Evolutionary conservation across 2,329 filamentous ascomycete genomes (phyloP), one percentile per base, ranked within the genome.

Genomic region (Fusarium verticillioides): DNA sequence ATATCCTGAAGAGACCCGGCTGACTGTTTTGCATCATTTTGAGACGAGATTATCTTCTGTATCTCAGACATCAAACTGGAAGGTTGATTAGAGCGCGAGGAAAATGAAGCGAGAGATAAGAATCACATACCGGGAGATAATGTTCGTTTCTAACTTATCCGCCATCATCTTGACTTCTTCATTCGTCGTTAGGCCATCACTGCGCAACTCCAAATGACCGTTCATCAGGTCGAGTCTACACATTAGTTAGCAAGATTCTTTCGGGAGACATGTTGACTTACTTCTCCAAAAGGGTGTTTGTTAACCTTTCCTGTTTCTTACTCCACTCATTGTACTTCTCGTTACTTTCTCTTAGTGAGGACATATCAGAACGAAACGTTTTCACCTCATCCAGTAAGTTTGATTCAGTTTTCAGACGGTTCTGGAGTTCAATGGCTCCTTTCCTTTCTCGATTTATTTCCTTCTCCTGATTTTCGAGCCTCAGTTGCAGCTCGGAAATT

Each of bases 401-500:
- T 13, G 46, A 42, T 50, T 78, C 70, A 12, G 65, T 42, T 32
- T 75, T 61, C 11, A 76, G 40, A 19, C 69, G 73, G 9, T 37
- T 49, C 18, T 56, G 63, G 9, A 79, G 36, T 18, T 69, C 44
- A 36, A 13, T 10, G 21, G 39, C 26, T 21, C 63, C 36, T 57
- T 69, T 9, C 57, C 56, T 44, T 49, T 71, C 61, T 39, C 28
- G 50, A 37, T 26, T 7, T 49, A 75, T 69, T 9, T 75, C 64
- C 16, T 47, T 61, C 36, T 79, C 66, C 40, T 79, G 75, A 32
- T 71, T 61, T 21, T 73, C 37, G 19, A 78, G 21, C 28, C 69
- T 76, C 16, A 47, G 56, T 42, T 75, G 42, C 11, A 82, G 66
- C 10, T 77, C 53, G 7, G 59, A 69, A n/a, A 81, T 78, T 12